Conservation (phyloP, 768 basidiomycete species). For the Xanthoconium stramineum region DNA sequence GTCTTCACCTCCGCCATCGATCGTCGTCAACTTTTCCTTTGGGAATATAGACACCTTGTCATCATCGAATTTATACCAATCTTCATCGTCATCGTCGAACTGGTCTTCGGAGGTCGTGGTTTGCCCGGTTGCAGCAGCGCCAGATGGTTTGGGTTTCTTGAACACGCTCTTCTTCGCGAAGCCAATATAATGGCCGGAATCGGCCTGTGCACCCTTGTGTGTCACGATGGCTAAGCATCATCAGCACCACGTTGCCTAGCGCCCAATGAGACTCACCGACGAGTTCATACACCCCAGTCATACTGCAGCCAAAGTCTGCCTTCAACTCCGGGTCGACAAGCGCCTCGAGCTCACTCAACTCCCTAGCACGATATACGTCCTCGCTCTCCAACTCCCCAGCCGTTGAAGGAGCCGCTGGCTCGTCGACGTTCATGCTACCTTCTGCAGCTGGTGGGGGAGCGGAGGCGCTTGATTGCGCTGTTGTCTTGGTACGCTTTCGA, state of each 20-base stretch:
- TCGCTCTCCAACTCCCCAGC: slow-evolving; percentile 56
- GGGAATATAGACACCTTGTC: slow-evolving; percentile 89
- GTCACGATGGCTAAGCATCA: slow-evolving; percentile 79
- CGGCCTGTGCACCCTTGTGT: slow-evolving; percentile 94
- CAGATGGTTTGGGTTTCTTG: slow-evolving; percentile 32
- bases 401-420: slow-evolving; percentile 30
- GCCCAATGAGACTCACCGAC: slow-evolving; percentile 55
- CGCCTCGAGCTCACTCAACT: slow-evolving; percentile 59
- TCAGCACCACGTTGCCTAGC: not conserved
- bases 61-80: slow-evolving; percentile 97
- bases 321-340: slow-evolving; percentile 64
- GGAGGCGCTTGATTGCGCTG: slow-evolving; percentile 8
- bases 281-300: slow-evolving; percentile 85
- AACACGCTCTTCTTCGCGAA: slow-evolving; percentile 81
- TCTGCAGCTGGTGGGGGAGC: slow-evolving; percentile 19
- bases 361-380: slow-evolving; percentile 55
- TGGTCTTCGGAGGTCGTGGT: not conserved
- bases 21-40: slow-evolving; percentile 73
- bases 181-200: slow-evolving; percentile 94
- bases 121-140: not conserved
- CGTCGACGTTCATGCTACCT: slow-evolving; percentile 46
- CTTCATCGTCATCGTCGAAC: slow-evolving; percentile 51
- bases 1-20: slow-evolving; percentile 93
- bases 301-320: slow-evolving; percentile 69
- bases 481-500: slow-evolving; percentile 65